Base-by-base conservation (phyloP, 2,329 filamentous ascomycete genomes). In the Alternaria burnsii region DNA sequence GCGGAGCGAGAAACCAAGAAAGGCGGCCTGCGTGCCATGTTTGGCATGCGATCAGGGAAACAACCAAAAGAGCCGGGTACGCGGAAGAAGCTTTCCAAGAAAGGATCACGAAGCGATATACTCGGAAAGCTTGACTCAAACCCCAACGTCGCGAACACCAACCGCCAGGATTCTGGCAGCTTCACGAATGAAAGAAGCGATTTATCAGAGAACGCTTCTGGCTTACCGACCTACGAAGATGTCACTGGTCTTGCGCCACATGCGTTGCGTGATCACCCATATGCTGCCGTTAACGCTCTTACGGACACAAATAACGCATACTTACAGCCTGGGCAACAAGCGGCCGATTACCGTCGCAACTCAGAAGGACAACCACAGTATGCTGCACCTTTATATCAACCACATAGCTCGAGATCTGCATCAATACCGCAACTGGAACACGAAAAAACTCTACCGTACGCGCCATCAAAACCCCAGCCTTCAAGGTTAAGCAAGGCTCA, bases 51-150 rank as follows among this genome's bases (percentile, higher is more conserved):
- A 47, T 62, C 66, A 38, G 55, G 55, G 36, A 61, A 61, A 44
- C 51, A 55, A 40, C 42, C 51, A 28, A 71, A 66, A 44, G 64
- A 70, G 52, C 41, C 65, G 20, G 59, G 55, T 26, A 38, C 61
- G 26, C 66, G 70, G 28, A 72, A 65, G 44, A 71, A 70, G 52
- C 58, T 72, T 16, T 67, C 70, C 24, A 72, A 72, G 65, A 71
- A 64, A 52, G 63, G 61, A 16, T 70, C 67, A 41, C 47, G 52
- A 26, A 63, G 40, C 63, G 61, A 62, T 43, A 55, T 55, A 47
- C 58, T 32, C 30, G 61, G 55, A 55, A 64, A 52, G 53, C 60
- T 57, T 63, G 61, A 56, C 58, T 26, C 47, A 12, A 53, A 52
- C 20, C 52, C 52, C 30, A 58, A 50, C 38, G 62, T 57, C 22